A percentile compares a stretch with the other conserved stretches of the same genome.
Conservation (phyloP, 2,329 filamentous ascomycete genomes). For the Claviceps humidiphila region DNA sequence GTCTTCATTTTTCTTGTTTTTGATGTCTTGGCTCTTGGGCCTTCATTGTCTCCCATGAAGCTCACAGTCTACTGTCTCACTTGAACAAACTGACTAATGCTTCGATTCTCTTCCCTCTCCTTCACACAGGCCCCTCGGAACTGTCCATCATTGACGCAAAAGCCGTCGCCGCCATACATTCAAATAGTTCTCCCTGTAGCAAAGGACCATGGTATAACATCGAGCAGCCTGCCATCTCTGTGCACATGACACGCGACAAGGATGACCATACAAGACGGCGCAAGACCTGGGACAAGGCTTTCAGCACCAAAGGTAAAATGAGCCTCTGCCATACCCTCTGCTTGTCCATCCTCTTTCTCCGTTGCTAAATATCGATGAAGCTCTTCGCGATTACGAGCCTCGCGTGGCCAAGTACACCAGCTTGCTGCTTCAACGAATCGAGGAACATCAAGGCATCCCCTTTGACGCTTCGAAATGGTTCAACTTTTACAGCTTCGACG, state of each 20-base stretch:
- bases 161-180: slow-evolving; percentile 16
- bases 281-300: slow-evolving; percentile 21
- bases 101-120: not conserved
- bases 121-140: slow-evolving; percentile 15
- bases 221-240: slow-evolving; percentile 14
- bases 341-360: not conserved
- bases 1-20: not conserved
- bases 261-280: slow-evolving; percentile 17
- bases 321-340: not conserved
- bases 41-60: not conserved
- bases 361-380: not conserved
- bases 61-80: too few species aligned
- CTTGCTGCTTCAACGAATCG: slow-evolving; percentile 7
- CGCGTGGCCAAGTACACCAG: slow-evolving; percentile 8
- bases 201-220: slow-evolving; percentile 23
- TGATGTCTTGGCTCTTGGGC: not conserved
- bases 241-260: slow-evolving; percentile 19
- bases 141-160: slow-evolving; percentile 18
- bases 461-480: slow-evolving; percentile 20
- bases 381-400: slow-evolving; percentile 13
- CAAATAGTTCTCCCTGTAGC: slow-evolving; percentile 14
- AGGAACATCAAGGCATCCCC: slow-evolving; percentile 9
- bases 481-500: slow-evolving; percentile 24
- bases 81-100: too few species aligned
- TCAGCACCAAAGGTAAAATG: slow-evolving; percentile 15